A percentile compares a stretch with the other conserved stretches of the same genome.
phyloP scores from a whole-genome alignment of 73 alveolate species.

The Paraurostyla sp. region DNA sequence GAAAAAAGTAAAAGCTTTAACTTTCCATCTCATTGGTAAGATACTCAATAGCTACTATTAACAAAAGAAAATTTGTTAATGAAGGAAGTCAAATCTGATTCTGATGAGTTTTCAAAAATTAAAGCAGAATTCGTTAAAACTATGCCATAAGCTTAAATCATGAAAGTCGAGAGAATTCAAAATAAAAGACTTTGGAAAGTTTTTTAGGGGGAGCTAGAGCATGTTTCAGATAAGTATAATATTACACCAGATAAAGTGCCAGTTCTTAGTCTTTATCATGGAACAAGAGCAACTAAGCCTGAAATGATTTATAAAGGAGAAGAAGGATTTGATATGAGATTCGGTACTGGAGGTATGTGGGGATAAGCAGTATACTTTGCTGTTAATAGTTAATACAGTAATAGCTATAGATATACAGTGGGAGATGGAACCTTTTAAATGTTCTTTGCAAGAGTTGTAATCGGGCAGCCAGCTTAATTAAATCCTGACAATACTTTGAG shows the following conservation, averaged over 20 bases:
- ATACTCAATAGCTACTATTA: neutral
- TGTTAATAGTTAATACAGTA: constrained; percentile 40
- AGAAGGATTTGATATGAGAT: constrained; percentile 66
- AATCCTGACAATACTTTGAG: neutral
- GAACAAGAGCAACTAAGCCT: constrained; percentile 24
- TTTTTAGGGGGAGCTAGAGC: neutral
- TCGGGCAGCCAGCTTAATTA: neutral
- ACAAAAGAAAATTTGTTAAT: neutral
- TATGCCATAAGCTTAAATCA: neutral
- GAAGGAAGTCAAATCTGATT: neutral
- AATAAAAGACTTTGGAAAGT: constrained; percentile 51
- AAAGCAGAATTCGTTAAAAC: neutral
- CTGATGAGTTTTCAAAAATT: neutral
- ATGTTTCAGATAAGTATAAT: neutral
- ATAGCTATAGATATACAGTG: neutral
- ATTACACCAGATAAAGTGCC: neutral
- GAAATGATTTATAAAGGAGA: constrained; percentile 40
- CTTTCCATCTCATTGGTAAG: neutral
- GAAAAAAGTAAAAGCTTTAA: neutral
- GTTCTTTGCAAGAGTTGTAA: constrained; percentile 56
- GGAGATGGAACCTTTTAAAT: neutral
- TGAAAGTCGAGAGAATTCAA: neutral
- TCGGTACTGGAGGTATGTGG: constrained; percentile 65
- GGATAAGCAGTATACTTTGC: constrained; percentile 71
- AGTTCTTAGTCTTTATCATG: constrained; percentile 49